These are phyloP conservation scores for Stevia rebaudiana DNA, from an alignment of 140 eudicot species.

Conservation along the genomic window DNA sequence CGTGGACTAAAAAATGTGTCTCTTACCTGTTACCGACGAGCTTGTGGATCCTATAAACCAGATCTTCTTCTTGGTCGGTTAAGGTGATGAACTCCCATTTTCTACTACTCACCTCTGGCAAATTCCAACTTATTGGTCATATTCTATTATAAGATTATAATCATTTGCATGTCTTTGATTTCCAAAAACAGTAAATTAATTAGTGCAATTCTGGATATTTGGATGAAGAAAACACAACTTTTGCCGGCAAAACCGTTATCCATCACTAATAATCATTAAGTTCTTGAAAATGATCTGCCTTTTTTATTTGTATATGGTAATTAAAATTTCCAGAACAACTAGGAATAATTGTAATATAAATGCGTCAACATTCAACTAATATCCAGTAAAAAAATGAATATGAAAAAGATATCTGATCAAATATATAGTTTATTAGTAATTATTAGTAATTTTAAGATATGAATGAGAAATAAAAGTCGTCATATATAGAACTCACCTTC, in stretches of 20 bases:
- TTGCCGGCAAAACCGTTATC: background rate
- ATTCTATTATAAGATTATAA: background rate
- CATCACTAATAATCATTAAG: background rate
- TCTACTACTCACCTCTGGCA: slow-evolving; percentile 50
- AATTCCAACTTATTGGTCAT: background rate
- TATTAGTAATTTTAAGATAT: background rate
- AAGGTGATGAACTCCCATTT: slow-evolving; percentile 49
- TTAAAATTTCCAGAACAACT: background rate
- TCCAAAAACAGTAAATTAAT: background rate
- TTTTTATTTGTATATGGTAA: background rate
- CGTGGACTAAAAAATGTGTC: background rate
- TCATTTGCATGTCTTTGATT: background rate
- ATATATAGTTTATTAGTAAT: background rate
- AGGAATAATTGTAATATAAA: background rate
- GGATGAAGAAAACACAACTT: background rate
- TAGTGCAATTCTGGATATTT: background rate
- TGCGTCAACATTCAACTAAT: too few relatives aligned
- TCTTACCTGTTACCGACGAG: slow-evolving; percentile 56
- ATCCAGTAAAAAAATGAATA: too few relatives aligned
- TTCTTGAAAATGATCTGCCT: background rate
- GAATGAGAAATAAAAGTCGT: background rate
- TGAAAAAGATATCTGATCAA: too few relatives aligned
- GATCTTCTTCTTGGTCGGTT: slow-evolving; percentile 50
- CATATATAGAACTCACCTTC: slow-evolving; percentile 16
- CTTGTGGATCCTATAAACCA: slow-evolving; percentile 56